Percentiles rank a stretch among this genome's conserved stretches.
Evolutionary conservation across 306 rosid species (phyloP).

Genomic region (Trifolium repens): DNA sequence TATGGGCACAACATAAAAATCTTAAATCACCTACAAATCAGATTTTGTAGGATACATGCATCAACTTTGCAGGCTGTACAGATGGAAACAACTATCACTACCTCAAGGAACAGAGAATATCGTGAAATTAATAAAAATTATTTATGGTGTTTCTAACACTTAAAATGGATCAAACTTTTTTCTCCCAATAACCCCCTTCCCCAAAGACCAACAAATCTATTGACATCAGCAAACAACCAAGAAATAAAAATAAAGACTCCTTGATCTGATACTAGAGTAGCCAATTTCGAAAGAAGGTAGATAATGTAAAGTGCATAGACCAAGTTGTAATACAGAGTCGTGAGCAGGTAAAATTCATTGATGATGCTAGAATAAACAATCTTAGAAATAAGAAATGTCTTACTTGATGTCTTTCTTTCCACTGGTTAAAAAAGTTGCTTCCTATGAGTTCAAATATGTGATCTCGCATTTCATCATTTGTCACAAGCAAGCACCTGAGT

Average conservation of each 20-base stretch:
- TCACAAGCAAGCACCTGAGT: constrained; percentile 80
- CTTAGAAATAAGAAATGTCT: constrained; percentile 39
- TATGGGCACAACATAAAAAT: constrained; percentile 2
- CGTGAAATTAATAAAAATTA: not conserved
- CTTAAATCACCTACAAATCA: constrained; percentile 13
- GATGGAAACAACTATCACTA: constrained; percentile 3
- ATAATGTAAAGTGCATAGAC: constrained; percentile 5
- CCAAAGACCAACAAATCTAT: not conserved
- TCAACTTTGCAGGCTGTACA: constrained; percentile 9
- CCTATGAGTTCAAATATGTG: constrained; percentile 91
- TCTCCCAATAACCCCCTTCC: constrained; percentile 10
- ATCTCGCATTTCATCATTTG: constrained; percentile 97
- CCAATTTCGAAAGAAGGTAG: constrained; percentile 20
- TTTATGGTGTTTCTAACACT: constrained; percentile 23
- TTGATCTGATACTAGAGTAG: not conserved
- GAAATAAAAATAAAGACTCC: constrained; percentile 1
- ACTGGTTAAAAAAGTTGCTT: constrained; percentile 76
- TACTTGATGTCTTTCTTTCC: constrained; percentile 98
- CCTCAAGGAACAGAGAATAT: constrained; percentile 2
- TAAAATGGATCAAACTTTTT: constrained; percentile 13
- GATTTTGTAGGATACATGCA: constrained; percentile 1
- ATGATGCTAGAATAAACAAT: constrained; percentile 2
- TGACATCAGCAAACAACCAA: not conserved
- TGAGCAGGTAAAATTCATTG: constrained; percentile 6
- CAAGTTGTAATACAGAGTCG: constrained; percentile 6